A percentile compares a stretch with the other conserved stretches of the same genome.
These are phyloP conservation scores for Metrosideros polymorpha DNA, from an alignment of 441 rosid species.

Conservation along the genomic window DNA sequence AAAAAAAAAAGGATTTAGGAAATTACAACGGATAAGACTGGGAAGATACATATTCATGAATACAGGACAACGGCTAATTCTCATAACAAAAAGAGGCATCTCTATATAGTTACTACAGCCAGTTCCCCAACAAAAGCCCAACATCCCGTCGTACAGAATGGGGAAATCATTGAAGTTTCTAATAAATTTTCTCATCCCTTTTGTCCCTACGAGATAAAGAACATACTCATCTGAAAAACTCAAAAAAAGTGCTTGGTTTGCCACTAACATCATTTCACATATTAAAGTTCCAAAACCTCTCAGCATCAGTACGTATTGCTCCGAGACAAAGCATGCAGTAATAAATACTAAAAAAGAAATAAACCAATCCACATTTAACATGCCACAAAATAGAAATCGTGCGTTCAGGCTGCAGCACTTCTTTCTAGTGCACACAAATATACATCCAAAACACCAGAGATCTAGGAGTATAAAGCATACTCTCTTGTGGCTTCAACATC, in stretches of 20 bases:
- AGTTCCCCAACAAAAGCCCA: neutral
- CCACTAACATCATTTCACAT: neutral
- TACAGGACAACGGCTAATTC: neutral
- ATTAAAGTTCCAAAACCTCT: neutral
- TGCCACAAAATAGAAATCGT: neutral
- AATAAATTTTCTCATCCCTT: neutral
- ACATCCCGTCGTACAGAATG: neutral
- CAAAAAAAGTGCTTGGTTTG: neutral
- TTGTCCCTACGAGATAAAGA: neutral
- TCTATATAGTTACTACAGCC: neutral
- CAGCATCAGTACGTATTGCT: neutral
- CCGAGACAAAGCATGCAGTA: neutral
- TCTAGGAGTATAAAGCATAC: constrained; percentile 33
- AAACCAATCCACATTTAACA: neutral
- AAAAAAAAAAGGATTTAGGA: neutral
- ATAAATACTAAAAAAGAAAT: neutral
- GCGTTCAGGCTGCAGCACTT: neutral
- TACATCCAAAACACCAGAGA: neutral
- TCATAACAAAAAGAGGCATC: neutral
- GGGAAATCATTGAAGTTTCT: neutral
- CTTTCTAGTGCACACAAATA: neutral
- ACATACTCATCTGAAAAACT: neutral
- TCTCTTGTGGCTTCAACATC: constrained; percentile 84
- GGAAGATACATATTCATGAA: neutral
- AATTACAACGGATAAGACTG: neutral